Evolutionary conservation across 768 basidiomycete species (phyloP).

Genomic region (Mycena metata): DNA sequence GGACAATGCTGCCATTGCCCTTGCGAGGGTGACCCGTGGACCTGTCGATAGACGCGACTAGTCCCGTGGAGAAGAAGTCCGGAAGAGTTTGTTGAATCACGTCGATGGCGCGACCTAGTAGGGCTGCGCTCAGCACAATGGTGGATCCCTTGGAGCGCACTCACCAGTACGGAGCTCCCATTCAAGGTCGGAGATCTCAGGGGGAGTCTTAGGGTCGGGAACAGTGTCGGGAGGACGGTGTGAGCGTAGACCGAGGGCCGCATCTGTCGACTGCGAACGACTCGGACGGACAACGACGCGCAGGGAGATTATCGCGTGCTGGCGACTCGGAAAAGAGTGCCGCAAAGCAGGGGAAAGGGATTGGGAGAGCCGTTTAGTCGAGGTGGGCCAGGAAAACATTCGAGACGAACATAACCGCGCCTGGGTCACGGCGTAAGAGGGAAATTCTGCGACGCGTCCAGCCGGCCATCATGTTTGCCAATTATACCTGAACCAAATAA

Average conservation of each 20-base stretch:
- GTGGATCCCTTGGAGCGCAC: conserved; percentile 21
- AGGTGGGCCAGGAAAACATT: too few relatives aligned
- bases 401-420: too few relatives aligned
- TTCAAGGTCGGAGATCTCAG: conserved; percentile 73
- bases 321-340: background rate
- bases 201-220: conserved; percentile 44
- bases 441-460: too few relatives aligned
- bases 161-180: conserved; percentile 86
- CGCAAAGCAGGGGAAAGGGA: too few relatives aligned
- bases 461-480: too few relatives aligned
- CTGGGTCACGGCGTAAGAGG: too few relatives aligned
- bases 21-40: conserved; percentile 54
- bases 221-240: conserved; percentile 51
- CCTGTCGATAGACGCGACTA: conserved; percentile 69
- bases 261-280: conserved; percentile 26
- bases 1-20: conserved; percentile 41
- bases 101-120: conserved; percentile 76
- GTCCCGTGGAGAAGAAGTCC: conserved; percentile 76
- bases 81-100: conserved; percentile 79
- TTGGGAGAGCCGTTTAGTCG: too few relatives aligned
- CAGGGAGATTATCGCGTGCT: background rate
- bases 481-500: too few relatives aligned
- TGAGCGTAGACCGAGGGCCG: conserved; percentile 52
- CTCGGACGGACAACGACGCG: background rate
- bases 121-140: conserved; percentile 5